These are phyloP conservation scores for Elsinoe australis DNA, from an alignment of 2,329 filamentous ascomycete genomes.

Conservation along the genomic window DNA sequence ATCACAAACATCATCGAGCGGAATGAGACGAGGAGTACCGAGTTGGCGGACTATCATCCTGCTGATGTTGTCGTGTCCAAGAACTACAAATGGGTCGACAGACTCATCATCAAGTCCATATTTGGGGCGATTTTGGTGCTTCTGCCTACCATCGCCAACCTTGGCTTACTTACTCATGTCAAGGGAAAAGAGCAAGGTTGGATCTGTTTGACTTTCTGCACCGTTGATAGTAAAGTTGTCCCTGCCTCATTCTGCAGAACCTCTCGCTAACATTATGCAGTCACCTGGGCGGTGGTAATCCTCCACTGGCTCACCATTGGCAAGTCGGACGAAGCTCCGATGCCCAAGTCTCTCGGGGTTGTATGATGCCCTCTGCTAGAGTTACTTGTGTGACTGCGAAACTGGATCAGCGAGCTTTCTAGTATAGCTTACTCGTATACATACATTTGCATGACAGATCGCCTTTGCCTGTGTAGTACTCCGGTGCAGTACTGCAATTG, in stretches of 20 bases:
- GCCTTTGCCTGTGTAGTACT: too few relatives aligned
- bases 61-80: not conserved
- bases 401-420: not conserved
- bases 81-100: slow-evolving; percentile 31
- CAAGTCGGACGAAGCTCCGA: slow-evolving; percentile 23
- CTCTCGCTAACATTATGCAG: slow-evolving; percentile 20
- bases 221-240: slow-evolving; percentile 34
- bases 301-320: slow-evolving; percentile 33
- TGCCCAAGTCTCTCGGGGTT: not conserved
- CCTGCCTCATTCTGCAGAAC: not conserved
- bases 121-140: slow-evolving; percentile 35
- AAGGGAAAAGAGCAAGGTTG: slow-evolving; percentile 34
- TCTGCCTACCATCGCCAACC: slow-evolving; percentile 34
- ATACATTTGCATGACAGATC: too few relatives aligned
- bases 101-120: slow-evolving; percentile 34
- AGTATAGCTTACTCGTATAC: not conserved
- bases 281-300: slow-evolving; percentile 31
- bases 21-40: not conserved
- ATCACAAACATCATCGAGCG: slow-evolving; percentile 14
- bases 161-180: slow-evolving; percentile 28
- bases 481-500: too few relatives aligned
- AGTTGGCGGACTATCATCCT: not conserved
- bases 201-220: slow-evolving; percentile 37
- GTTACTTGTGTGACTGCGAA: too few relatives aligned
- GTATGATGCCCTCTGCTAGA: too few relatives aligned